Evolutionary conservation across 2,329 filamentous ascomycete genomes (phyloP).

Genomic region (Phyllosticta citrichinensis): DNA sequence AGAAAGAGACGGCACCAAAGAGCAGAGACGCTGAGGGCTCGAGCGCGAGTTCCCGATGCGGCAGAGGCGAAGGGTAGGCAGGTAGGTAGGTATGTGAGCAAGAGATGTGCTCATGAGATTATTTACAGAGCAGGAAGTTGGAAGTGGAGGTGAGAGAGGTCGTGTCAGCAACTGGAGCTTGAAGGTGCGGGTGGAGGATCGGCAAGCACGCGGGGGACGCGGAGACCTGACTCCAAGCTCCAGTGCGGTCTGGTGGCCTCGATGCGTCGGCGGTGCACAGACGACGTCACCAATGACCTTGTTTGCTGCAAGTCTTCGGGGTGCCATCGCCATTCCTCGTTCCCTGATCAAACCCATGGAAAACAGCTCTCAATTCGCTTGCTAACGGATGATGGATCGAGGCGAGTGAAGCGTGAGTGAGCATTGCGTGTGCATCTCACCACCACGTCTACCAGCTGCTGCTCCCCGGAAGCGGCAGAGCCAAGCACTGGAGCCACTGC

Average conservation of each 20-base stretch:
- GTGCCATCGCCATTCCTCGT: too few species aligned
- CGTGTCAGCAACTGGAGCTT: background rate
- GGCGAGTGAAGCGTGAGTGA: background rate
- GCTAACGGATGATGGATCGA: background rate
- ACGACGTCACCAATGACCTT: background rate
- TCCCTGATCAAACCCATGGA: background rate
- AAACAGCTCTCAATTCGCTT: background rate
- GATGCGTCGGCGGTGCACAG: constrained; percentile 4
- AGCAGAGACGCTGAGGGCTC: background rate
- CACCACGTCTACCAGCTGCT: background rate
- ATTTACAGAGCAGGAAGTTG: background rate
- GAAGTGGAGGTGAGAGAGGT: background rate
- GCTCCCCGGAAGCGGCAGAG: background rate
- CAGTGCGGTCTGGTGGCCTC: background rate
- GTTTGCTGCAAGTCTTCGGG: background rate
- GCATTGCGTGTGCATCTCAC: background rate
- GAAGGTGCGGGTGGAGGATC: constrained; percentile 6
- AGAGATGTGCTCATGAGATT: background rate
- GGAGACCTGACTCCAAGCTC: background rate
- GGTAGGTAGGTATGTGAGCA: background rate
- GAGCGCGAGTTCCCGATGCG: background rate
- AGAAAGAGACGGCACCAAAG: background rate
- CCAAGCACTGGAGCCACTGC: background rate
- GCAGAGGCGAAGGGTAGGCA: background rate
- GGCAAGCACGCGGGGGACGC: constrained; percentile 8